These are phyloP conservation scores for Colletotrichum ledebouriae DNA, from an alignment of 2,329 filamentous ascomycete genomes.

Conservation along the genomic window DNA sequence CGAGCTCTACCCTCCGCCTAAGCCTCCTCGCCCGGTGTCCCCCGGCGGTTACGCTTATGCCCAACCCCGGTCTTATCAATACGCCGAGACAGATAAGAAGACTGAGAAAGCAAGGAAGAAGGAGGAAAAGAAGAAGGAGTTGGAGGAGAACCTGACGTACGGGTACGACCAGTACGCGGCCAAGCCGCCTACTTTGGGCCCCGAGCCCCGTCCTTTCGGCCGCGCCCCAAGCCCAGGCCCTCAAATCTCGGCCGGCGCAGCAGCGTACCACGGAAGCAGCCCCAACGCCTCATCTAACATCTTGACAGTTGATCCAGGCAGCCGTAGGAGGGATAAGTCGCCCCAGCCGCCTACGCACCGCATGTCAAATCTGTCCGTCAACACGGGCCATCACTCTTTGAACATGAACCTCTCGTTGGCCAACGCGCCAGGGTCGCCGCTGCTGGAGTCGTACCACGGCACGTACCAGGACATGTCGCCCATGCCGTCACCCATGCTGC, in stretches of 20 bases:
- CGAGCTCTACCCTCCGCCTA: constrained; percentile 51
- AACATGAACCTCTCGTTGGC: constrained; percentile 60
- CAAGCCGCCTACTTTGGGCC: constrained; percentile 41
- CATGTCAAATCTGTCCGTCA: constrained; percentile 67
- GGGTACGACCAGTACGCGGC: constrained; percentile 49
- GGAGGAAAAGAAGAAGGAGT: constrained; percentile 49
- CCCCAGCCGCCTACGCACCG: constrained; percentile 62
- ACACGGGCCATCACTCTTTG: constrained; percentile 57
- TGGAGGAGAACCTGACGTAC: constrained; percentile 65
- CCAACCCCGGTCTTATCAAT: constrained; percentile 48
- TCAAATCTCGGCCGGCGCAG: constrained; percentile 43
- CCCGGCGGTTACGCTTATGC: constrained; percentile 47
- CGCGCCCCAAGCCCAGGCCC: constrained; percentile 37
- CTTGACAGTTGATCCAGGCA: constrained; percentile 57
- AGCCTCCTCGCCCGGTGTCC: constrained; percentile 39
- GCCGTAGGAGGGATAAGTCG: constrained; percentile 57
- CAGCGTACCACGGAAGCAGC: constrained; percentile 52
- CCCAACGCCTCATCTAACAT: constrained; percentile 56
- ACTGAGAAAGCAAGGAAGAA: constrained; percentile 47
- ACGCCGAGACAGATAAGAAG: constrained; percentile 44
- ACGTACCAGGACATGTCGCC: constrained; percentile 96
- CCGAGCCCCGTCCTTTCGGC: constrained; percentile 32
- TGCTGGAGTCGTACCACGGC: constrained; percentile 92
- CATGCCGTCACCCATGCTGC: constrained; percentile 86
- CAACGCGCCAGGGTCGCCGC: constrained; percentile 80